Evolutionary conservation across 495 filamentous ascomycete species (phyloP).

Genomic region (Talaromyces wortmannii): DNA sequence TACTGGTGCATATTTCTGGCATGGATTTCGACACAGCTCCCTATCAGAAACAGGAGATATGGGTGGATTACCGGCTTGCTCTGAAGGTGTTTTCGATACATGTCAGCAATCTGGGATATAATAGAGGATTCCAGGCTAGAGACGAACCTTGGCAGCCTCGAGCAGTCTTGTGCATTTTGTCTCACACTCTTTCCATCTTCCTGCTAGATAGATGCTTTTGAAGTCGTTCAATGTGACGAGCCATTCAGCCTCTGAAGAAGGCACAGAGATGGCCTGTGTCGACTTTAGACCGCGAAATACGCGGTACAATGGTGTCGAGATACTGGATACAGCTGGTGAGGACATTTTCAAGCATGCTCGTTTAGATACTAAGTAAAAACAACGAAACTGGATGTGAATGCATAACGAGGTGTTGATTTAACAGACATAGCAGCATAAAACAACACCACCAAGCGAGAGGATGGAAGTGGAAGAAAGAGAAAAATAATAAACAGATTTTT

Average conservation of each 20-base stretch:
- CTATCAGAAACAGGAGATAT: slow-evolving; percentile 4
- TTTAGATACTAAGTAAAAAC: background rate
- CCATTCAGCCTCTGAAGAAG: background rate
- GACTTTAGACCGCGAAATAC: slow-evolving; percentile 2
- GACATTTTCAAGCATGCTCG: slow-evolving; percentile 12
- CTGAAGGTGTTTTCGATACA: background rate
- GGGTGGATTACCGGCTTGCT: background rate
- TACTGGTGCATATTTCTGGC: slow-evolving; percentile 7
- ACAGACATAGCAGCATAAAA: too few relatives aligned
- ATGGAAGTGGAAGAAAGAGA: too few relatives aligned
- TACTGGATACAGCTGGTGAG: background rate
- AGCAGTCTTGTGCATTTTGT: slow-evolving; percentile 1
- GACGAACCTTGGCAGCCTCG: background rate
- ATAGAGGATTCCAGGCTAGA: background rate
- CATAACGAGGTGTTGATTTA: too few relatives aligned
- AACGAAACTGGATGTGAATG: background rate
- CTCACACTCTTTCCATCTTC: slow-evolving; percentile 2
- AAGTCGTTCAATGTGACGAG: background rate
- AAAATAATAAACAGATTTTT: too few relatives aligned
- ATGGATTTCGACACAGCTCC: slow-evolving; percentile 2
- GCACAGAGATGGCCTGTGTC: background rate
- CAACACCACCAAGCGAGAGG: too few relatives aligned
- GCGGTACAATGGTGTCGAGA: background rate
- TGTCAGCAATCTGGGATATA: background rate
- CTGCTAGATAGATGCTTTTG: background rate